Evolutionary conservation across 140 eudicot genomes (phyloP).

Genomic region (Ambrosia hybrid): DNA sequence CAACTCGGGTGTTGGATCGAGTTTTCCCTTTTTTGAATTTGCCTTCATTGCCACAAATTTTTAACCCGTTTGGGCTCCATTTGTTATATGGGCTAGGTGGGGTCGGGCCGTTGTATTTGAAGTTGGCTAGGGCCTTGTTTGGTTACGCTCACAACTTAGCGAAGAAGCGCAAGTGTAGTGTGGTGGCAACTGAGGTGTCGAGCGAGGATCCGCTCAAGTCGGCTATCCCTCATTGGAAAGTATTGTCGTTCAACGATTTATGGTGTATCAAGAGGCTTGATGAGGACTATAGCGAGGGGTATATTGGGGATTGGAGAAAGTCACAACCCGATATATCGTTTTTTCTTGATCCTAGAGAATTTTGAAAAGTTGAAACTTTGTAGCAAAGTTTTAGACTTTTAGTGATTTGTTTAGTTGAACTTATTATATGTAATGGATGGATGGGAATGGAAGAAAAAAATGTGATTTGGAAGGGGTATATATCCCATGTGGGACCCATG

Average conservation of each 20-base stretch:
- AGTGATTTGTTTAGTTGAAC: conserved; percentile 20
- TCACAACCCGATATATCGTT: conserved; percentile 72
- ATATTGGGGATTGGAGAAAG: conserved; percentile 94
- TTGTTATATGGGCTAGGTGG: conserved; percentile 90
- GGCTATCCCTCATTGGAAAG: conserved; percentile 89
- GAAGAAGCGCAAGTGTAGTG: conserved; percentile 65
- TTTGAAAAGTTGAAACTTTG: conserved; percentile 37
- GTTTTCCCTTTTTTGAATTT: conserved; percentile 69
- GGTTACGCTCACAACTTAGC: conserved; percentile 83
- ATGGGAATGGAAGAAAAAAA: conserved; percentile 15
- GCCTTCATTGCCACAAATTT: conserved; percentile 83
- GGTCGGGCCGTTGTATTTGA: conserved; percentile 62
- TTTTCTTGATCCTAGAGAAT: conserved; percentile 96
- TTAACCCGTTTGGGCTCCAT: conserved; percentile 91
- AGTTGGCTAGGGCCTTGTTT: conserved; percentile 55
- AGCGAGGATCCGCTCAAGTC: conserved; percentile 64
- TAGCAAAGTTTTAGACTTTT: conserved; percentile 19
- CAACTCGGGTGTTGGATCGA: conserved; percentile 76
- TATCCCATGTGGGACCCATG: conserved; percentile 38
- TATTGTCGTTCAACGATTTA: conserved; percentile 74
- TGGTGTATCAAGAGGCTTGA: conserved; percentile 93
- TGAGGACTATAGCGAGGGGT: conserved; percentile 79
- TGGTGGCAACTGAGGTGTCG: conserved; percentile 91
- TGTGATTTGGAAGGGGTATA: conserved; percentile 33
- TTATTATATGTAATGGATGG: conserved; percentile 21